Evolutionary conservation across 2,329 filamentous ascomycete species (phyloP).

Genomic region (Alternaria sp.): DNA sequence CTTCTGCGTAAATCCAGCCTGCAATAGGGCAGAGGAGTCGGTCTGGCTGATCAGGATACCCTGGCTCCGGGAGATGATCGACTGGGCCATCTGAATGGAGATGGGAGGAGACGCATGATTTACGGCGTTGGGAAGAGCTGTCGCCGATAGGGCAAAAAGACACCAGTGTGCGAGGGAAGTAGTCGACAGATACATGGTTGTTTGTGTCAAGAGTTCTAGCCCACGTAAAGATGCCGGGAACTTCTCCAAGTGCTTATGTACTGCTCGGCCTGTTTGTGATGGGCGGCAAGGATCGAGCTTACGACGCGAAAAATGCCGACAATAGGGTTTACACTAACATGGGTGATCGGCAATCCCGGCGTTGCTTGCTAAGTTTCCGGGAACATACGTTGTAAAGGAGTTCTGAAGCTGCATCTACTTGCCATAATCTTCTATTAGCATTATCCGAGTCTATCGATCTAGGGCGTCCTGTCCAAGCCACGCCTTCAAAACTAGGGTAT

Average conservation of each 20-base stretch:
- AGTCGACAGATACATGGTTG: neutral
- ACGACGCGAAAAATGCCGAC: neutral
- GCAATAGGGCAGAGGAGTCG: constrained; percentile 31
- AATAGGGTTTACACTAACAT: neutral
- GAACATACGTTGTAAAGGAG: neutral
- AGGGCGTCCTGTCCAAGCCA: neutral
- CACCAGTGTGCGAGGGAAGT: neutral
- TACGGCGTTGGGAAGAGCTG: neutral
- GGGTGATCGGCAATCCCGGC: neutral
- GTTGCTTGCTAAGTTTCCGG: neutral
- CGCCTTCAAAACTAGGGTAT: constrained; percentile 7
- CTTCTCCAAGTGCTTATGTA: neutral
- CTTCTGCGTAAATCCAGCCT: constrained; percentile 45
- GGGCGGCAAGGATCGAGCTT: neutral
- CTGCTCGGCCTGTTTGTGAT: neutral
- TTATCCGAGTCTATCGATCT: neutral
- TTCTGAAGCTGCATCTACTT: neutral
- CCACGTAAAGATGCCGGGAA: neutral
- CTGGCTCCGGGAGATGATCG: constrained; percentile 40
- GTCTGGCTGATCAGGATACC: constrained; percentile 31
- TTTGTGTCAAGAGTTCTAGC: neutral
- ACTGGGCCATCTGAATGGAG: constrained; percentile 34
- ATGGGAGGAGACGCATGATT: constrained; percentile 1
- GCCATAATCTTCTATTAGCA: constrained; percentile 4
- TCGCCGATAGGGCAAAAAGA: neutral